Evolutionary conservation across 306 rosid genomes (phyloP).

Genomic region (Corylus heterophylla): DNA sequence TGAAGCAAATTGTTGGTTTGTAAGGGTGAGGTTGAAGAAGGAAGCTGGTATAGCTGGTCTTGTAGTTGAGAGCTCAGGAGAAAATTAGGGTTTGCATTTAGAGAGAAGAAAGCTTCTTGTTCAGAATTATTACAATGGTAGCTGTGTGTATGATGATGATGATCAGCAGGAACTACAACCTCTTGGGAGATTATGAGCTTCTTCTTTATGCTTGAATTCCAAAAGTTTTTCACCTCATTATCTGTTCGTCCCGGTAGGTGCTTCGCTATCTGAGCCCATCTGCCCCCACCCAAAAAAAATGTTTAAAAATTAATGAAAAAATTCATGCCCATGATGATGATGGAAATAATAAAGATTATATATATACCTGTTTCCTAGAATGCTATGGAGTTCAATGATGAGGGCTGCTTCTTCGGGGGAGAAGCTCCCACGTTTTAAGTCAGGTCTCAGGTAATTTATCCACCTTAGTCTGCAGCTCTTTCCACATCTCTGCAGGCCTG

Average conservation of each 20-base stretch:
- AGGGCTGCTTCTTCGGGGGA: conserved; percentile 92
- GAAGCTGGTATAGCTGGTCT: conserved; percentile 48
- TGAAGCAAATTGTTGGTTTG: conserved; percentile 40
- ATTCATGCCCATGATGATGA: conserved; percentile 8
- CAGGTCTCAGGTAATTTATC: conserved; percentile 96
- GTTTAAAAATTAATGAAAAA: conserved; percentile 5
- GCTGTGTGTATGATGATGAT: conserved; percentile 29
- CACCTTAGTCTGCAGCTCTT: conserved; percentile 96
- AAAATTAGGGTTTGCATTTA: conserved; percentile 54
- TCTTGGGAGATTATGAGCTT: conserved; percentile 73
- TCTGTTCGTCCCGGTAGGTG: conserved; percentile 99
- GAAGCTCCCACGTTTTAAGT: conserved; percentile 92
- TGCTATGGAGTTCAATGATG: conserved; percentile 82
- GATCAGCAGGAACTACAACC: conserved; percentile 35
- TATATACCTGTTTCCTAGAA: conserved; percentile 88
- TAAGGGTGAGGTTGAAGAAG: conserved; percentile 49
- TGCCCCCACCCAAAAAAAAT: conserved; percentile 17
- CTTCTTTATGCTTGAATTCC: conserved; percentile 98
- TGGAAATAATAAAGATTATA: not conserved
- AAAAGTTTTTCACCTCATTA: conserved; percentile 95
- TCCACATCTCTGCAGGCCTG: conserved; percentile 89
- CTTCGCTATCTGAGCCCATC: conserved; percentile 99
- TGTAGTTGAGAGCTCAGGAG: conserved; percentile 32
- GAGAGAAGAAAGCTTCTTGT: conserved; percentile 49
- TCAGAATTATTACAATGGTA: conserved; percentile 18